A percentile compares a stretch with the other conserved stretches of the same genome.
These are phyloP conservation scores for Tylopilus orsonianus DNA, from an alignment of 1,284 basidiomycete genomes.

Conservation along the genomic window DNA sequence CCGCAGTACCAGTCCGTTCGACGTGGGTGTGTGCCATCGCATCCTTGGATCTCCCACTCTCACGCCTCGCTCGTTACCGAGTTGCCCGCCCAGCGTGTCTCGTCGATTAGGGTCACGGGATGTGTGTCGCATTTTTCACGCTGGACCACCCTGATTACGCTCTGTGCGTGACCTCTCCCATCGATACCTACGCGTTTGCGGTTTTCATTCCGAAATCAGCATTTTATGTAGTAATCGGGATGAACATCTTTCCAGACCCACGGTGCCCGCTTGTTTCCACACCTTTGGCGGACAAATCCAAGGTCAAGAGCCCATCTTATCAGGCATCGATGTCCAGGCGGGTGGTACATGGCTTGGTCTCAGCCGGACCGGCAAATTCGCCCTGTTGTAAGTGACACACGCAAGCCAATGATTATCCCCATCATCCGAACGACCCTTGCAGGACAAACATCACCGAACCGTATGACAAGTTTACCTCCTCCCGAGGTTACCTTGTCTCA, in stretches of 20 bases:
- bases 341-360: conserved; percentile 82
- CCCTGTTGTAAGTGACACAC: conserved; percentile 58
- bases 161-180: conserved; percentile 51
- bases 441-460: conserved; percentile 83
- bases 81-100: not conserved
- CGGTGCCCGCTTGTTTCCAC: conserved; percentile 62
- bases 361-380: conserved; percentile 59
- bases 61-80: conserved; percentile 10
- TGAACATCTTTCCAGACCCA: conserved; percentile 68
- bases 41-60: not conserved
- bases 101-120: conserved; percentile 5
- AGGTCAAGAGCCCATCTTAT: conserved; percentile 49
- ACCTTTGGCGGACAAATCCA: conserved; percentile 38
- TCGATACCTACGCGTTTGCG: not conserved
- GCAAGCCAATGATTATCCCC: not conserved
- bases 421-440: conserved; percentile 4
- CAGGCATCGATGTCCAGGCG: conserved; percentile 67
- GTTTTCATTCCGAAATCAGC: conserved; percentile 36
- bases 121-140: conserved; percentile 80
- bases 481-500: conserved; percentile 65
- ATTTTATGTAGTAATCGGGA: conserved; percentile 77
- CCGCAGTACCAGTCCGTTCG: not conserved
- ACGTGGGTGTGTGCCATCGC: not conserved
- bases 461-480: conserved; percentile 43
- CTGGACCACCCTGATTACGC: conserved; percentile 73